Conservation (phyloP, 2,329 filamentous ascomycete genomes). For the Lecanicillium sp. region DNA sequence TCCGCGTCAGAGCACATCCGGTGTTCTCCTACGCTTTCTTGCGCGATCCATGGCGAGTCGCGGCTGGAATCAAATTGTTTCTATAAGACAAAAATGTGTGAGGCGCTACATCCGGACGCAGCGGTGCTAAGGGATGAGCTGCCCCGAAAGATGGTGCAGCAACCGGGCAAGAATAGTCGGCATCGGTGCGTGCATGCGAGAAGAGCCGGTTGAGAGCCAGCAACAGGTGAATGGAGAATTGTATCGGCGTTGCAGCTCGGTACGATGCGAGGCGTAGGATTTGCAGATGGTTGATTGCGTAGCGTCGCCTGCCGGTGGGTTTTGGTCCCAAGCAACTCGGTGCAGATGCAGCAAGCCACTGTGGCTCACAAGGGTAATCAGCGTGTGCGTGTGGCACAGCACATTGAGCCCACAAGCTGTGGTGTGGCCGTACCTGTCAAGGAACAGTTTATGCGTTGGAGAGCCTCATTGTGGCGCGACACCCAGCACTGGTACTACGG, state of each 20-base stretch:
- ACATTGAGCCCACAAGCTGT: too few relatives aligned
- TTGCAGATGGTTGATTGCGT: too few relatives aligned
- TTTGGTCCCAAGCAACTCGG: too few relatives aligned
- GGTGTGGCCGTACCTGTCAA: too few relatives aligned
- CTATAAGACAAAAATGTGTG: conserved; percentile 19
- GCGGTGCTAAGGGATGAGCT: conserved; percentile 34
- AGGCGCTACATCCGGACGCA: conserved; percentile 39
- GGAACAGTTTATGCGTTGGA: too few relatives aligned
- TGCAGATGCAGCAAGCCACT: too few relatives aligned
- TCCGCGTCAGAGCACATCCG: too few relatives aligned
- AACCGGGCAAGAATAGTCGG: conserved; percentile 26
- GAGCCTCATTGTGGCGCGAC: too few relatives aligned
- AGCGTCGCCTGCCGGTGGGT: too few relatives aligned
- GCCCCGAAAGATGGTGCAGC: conserved; percentile 25
- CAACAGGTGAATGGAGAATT: neutral
- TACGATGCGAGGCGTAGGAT: conserved; percentile 1
- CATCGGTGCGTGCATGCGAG: conserved; percentile 28
- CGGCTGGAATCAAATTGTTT: conserved; percentile 17
- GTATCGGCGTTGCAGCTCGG: conserved; percentile 1
- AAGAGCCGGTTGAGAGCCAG: conserved; percentile 13
- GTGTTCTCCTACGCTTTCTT: conserved; percentile 46
- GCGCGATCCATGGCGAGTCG: conserved; percentile 53
- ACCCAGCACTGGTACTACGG: too few relatives aligned
- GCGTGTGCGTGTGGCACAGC: too few relatives aligned
- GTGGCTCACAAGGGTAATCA: too few relatives aligned